Base-by-base conservation (phyloP, 2,329 filamentous ascomycete genomes). In the Ascochyta lentis region DNA sequence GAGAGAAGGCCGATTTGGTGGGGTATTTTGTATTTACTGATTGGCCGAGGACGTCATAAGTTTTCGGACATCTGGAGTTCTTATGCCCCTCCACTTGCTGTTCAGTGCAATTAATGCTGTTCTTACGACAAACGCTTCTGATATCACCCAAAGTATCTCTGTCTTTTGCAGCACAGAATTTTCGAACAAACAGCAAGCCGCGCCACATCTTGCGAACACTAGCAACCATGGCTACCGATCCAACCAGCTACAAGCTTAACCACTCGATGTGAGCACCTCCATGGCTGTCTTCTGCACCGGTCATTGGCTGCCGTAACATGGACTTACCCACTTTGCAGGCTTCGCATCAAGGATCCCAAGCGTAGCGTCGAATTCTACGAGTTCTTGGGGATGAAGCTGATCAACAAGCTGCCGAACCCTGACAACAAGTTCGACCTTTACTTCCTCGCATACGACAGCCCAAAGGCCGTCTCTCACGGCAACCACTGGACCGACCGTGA, bases 361-460 rank as follows among this genome's bases (percentile, higher is more conserved):
- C 86, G 83, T 34, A 72, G 73, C 85, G 87, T 98, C 77, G 90
- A 94, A 66, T 99, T 96, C 79, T 99, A 98, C 78, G 89, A 96
- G 74, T 90, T 92, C 76, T 85, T 99, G 16, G 95, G 95, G 67
- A 87, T 98, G 84, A 92, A 83, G 72, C 78, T 92, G 60, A 84
- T 98, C 76, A 87, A 91, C 71, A 90, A 93, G 78, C 82, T 95
- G 42, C 81, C 89, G 60, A 90, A 92, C 71, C 90, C 93, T 13
- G 92, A 96, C 57, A 86, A 86, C 76, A 96, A 96, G 73, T 98
- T 98, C 77, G 91, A 95, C 69, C 86, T 97, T 26, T 98, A 98
- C 82, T 98, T 98, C 80, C 83, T 99, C 57, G 92, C 89, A 56
- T 98, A 96, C 79, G 89, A 96, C 73, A 85, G 86, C 29, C 86